A percentile compares a stretch with the other conserved stretches of the same genome.
Conservation (phyloP, 2,329 filamentous ascomycete species). For the Chaetomiaceae sp. region DNA sequence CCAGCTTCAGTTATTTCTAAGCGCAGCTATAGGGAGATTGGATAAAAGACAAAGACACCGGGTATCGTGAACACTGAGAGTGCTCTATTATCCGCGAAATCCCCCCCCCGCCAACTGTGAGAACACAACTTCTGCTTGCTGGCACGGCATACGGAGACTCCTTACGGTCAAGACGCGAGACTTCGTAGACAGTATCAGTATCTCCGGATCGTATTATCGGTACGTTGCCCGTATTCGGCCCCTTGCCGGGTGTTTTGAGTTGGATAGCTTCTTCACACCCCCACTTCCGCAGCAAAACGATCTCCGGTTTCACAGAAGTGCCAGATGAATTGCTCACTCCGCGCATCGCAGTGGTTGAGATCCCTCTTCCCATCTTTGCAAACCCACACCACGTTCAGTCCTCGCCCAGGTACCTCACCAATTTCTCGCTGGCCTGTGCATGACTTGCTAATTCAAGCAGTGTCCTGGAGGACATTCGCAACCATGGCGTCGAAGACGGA, state of each 20-base stretch:
- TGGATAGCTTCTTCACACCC: conserved; percentile 10
- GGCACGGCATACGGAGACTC: too few relatives aligned
- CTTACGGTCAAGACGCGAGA: too few relatives aligned
- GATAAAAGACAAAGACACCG: too few relatives aligned
- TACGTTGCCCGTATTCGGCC: neutral
- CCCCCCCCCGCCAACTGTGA: too few relatives aligned
- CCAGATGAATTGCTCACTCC: conserved; percentile 17
- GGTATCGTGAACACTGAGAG: too few relatives aligned
- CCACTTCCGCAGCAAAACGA: conserved; percentile 3
- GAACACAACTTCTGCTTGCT: too few relatives aligned
- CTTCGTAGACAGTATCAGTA: too few relatives aligned
- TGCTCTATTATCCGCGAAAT: too few relatives aligned
- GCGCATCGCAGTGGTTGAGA: conserved; percentile 16
- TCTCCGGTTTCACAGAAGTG: conserved; percentile 3
- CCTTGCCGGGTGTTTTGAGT: neutral
- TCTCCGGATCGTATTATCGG: neutral
- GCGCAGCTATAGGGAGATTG: too few relatives aligned
- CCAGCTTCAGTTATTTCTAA: too few relatives aligned
- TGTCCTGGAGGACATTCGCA: conserved; percentile 26
- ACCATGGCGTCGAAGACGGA: conserved; percentile 67
- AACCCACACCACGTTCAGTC: conserved; percentile 1
- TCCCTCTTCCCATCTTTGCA: conserved; percentile 11
- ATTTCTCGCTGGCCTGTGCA: neutral
- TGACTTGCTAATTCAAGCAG: neutral
- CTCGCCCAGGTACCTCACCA: neutral